Percentiles rank a stretch among this genome's conserved stretches.
These are phyloP conservation scores for Didymosphaeria variabile DNA, from an alignment of 2,329 filamentous ascomycete genomes.

Conservation along the genomic window DNA sequence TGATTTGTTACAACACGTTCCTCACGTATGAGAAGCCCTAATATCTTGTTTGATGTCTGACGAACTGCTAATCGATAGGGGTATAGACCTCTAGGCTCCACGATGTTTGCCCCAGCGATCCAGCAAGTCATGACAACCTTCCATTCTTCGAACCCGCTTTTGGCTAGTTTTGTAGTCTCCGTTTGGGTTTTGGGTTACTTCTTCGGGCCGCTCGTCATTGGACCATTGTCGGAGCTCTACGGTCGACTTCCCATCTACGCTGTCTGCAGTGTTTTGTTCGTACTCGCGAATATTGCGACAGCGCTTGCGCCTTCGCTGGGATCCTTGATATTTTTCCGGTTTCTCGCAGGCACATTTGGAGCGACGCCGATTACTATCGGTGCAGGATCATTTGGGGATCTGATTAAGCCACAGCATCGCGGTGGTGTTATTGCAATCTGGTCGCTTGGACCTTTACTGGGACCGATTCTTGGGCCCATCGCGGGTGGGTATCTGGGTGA, in stretches of 20 bases:
- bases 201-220: slow-evolving; percentile 36
- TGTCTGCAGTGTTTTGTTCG: slow-evolving; percentile 65
- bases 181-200: slow-evolving; percentile 40
- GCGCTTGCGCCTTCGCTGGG: slow-evolving; percentile 58
- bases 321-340: slow-evolving; percentile 57
- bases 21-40: slow-evolving; percentile 29
- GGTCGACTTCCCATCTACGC: slow-evolving; percentile 58
- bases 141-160: slow-evolving; percentile 23
- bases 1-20: slow-evolving; percentile 38
- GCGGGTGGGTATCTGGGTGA: slow-evolving; percentile 27
- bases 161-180: slow-evolving; percentile 35
- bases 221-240: slow-evolving; percentile 39
- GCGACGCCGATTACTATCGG: slow-evolving; percentile 28
- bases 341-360: slow-evolving; percentile 49
- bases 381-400: slow-evolving; percentile 35
- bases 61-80: slow-evolving; percentile 4
- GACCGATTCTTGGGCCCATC: slow-evolving; percentile 30
- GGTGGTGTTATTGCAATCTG: slow-evolving; percentile 34
- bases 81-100: slow-evolving; percentile 34
- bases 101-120: slow-evolving; percentile 37
- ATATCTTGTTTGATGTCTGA: neutral
- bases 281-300: slow-evolving; percentile 66
- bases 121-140: slow-evolving; percentile 31
- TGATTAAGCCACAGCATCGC: slow-evolving; percentile 29
- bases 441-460: slow-evolving; percentile 22